Conservation (phyloP, 1,284 basidiomycete genomes). For the Polyporus tsugae region DNA sequence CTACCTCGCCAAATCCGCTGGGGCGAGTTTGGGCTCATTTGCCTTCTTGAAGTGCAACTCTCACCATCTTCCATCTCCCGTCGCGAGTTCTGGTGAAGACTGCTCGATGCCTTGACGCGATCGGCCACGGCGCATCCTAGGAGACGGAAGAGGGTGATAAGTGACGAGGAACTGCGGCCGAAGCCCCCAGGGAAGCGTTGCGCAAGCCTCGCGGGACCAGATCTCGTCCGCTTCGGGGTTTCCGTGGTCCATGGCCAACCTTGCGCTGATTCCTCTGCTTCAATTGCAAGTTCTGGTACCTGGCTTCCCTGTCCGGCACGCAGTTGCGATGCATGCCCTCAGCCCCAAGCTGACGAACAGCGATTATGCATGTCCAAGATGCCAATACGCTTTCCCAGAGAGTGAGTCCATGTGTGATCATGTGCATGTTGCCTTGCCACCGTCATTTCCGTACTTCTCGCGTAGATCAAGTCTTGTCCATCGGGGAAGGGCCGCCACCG, state of each 20-base stretch:
- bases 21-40: neutral
- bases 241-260: neutral
- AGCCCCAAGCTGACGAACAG: neutral
- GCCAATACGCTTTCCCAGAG: neutral
- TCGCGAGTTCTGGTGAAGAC: neutral
- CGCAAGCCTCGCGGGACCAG: neutral
- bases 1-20: neutral
- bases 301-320: conserved; percentile 4
- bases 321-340: neutral
- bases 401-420: neutral
- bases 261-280: neutral
- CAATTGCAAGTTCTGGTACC: conserved; percentile 1
- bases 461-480: neutral
- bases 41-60: conserved; percentile 3
- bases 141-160: neutral
- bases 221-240: neutral
- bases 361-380: neutral
- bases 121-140: neutral
- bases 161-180: neutral
- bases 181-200: neutral
- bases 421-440: neutral
- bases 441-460: neutral
- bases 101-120: neutral
- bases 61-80: conserved; percentile 1
- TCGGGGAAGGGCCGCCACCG: neutral